Base-by-base conservation (phyloP, 331 rosid genomes). In the Pyrus hybrid region DNA sequence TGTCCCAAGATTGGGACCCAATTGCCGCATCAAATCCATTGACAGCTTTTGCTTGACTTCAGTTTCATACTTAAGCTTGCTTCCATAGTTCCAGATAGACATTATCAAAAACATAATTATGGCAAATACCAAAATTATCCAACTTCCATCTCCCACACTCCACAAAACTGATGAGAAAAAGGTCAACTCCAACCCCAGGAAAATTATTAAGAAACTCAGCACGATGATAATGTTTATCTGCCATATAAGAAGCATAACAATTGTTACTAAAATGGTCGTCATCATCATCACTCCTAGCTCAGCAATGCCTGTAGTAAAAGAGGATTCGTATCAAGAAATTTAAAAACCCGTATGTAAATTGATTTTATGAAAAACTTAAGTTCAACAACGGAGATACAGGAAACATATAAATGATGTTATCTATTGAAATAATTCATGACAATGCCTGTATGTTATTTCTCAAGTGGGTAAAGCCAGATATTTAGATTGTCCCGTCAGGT, bases 211-310 rank as follows among this genome's bases (percentile, higher is more conserved):
- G 56, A 93, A 93, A 79, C 81, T 76, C 77, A 93, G 75, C 78
- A 93, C 98, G 43, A 93, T 73, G 77, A 87, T 49, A 73, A 93
- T 88, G 83, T 85, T 87, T 80, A 93, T 82, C 85, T 91, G 98
- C 98, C 98, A 93, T 85, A 93, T 93, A 82, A 93, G 98, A 72
- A 93, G 96, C 98, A 93, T 93, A 76, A 93, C 97, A 82, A 93
- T 84, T 80, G 98, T 91, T 67, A 90, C 90, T 79, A 93, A 86
- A 71, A 87, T 74, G 57, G 98, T 91, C 18, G 98, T 90, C 93
- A 88, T 91, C 98, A 88, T 93, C 98, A 93, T 93, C 76, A 91
- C 93, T 81, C 97, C 98, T 76, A 90, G 82, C 94, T 93, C 98
- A 74, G 98, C 98, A 82, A 91, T 87, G 77, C 91, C 98, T 93